Evolutionary conservation across 306 rosid species (phyloP).

Genomic region (Vachellia collinsii): DNA sequence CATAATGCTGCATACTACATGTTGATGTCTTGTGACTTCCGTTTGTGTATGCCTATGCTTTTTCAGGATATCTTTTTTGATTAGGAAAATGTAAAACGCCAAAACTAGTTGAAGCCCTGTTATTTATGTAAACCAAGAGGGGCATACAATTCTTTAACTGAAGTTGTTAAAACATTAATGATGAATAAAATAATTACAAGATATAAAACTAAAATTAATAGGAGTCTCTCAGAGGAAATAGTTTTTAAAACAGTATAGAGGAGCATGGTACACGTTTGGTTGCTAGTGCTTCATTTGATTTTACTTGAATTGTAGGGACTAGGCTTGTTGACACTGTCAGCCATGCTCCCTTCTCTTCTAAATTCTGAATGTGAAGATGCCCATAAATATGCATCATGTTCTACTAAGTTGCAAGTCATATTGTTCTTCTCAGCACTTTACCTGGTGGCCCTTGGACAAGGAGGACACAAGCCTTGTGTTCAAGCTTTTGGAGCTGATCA

Average conservation of each 20-base stretch:
- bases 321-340: slow-evolving; percentile 15
- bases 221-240: background rate
- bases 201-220: background rate
- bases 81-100: background rate
- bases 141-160: background rate
- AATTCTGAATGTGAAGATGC: slow-evolving; percentile 5
- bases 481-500: slow-evolving; percentile 12
- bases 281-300: background rate
- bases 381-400: background rate
- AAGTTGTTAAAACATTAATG: background rate
- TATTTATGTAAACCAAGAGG: background rate
- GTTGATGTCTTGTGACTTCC: background rate
- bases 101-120: background rate
- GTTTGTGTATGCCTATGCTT: background rate
- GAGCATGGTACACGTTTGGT: background rate
- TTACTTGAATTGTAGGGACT: background rate
- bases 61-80: background rate
- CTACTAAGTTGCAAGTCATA: slow-evolving; percentile 1
- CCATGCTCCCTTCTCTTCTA: slow-evolving; percentile 16
- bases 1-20: background rate
- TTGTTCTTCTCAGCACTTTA: slow-evolving; percentile 12
- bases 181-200: background rate
- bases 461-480: slow-evolving; percentile 18
- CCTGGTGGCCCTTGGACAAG: slow-evolving; percentile 17
- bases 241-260: background rate